Evolutionary conservation across 164 flowering plant species (phyloP).

Genomic region (Dillenia turbinata): DNA sequence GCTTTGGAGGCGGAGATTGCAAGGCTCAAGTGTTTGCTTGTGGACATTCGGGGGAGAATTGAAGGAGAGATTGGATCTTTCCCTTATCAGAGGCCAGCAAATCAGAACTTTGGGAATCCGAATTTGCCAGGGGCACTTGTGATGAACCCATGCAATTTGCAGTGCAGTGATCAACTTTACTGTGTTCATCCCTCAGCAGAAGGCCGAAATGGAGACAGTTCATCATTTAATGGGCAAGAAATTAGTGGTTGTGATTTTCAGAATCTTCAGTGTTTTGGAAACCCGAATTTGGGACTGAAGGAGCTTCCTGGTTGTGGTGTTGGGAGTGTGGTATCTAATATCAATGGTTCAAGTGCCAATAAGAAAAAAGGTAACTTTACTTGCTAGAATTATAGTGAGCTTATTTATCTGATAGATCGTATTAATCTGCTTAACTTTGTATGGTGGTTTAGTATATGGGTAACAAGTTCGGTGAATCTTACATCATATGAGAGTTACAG

Average conservation of each 20-base stretch:
- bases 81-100: conserved; percentile 62
- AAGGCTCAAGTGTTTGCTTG: conserved; percentile 91
- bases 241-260: conserved; percentile 59
- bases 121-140: conserved; percentile 35
- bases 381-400: too few relatives aligned
- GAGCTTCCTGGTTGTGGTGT: conserved; percentile 35
- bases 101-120: conserved; percentile 22
- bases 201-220: conserved; percentile 31
- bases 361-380: conserved; percentile 51
- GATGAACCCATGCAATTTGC: conserved; percentile 71
- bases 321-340: conserved; percentile 22
- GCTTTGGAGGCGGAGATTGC: conserved; percentile 81
- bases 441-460: too few relatives aligned
- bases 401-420: too few relatives aligned
- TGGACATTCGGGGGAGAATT: conserved; percentile 91
- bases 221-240: conserved; percentile 38
- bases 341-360: conserved; percentile 27
- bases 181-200: conserved; percentile 55
- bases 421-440: too few relatives aligned
- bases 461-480: too few relatives aligned
- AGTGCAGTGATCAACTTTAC: conserved; percentile 62
- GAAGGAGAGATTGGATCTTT: conserved; percentile 97
- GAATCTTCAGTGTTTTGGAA: conserved; percentile 49
- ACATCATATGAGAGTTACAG: too few relatives aligned
- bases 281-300: conserved; percentile 27